Evolutionary conservation across 1,284 basidiomycete genomes (phyloP).

Genomic region (Ganoderma meredithae): DNA sequence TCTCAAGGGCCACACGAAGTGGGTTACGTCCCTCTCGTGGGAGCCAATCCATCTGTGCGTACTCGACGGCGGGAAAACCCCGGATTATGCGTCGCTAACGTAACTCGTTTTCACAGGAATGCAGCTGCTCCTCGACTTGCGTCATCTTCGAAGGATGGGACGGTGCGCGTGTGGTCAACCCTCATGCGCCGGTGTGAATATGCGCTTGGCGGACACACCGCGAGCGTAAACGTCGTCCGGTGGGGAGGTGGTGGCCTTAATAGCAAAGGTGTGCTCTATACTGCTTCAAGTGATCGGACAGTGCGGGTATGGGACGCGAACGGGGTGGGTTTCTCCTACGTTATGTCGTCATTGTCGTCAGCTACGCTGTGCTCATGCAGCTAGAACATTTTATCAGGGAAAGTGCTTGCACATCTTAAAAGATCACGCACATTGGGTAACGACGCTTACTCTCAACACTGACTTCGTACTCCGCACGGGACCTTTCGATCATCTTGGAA

Average conservation of each 20-base stretch:
- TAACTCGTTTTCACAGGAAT: slow-evolving; percentile 56
- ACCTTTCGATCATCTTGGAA: slow-evolving; percentile 90
- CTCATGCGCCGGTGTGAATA: slow-evolving; percentile 80
- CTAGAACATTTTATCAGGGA: slow-evolving; percentile 52
- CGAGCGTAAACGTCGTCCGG: slow-evolving; percentile 93
- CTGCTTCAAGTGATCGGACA: slow-evolving; percentile 93
- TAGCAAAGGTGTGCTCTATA: slow-evolving; percentile 86
- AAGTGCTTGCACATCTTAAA: slow-evolving; percentile 78
- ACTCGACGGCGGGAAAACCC: background rate
- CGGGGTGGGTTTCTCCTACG: slow-evolving; percentile 53
- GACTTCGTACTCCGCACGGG: slow-evolving; percentile 96
- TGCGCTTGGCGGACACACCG: slow-evolving; percentile 92
- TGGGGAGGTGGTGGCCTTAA: slow-evolving; percentile 87
- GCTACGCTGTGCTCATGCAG: slow-evolving; percentile 7
- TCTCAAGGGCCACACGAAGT: slow-evolving; percentile 93
- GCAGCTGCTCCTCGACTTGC: slow-evolving; percentile 84
- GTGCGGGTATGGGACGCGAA: slow-evolving; percentile 95
- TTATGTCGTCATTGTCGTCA: background rate
- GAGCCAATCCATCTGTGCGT: slow-evolving; percentile 92
- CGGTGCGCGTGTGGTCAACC: slow-evolving; percentile 93
- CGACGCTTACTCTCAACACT: slow-evolving; percentile 93
- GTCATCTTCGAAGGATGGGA: slow-evolving; percentile 95
- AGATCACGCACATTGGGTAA: slow-evolving; percentile 99
- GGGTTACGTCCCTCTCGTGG: slow-evolving; percentile 97
- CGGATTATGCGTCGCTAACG: slow-evolving; percentile 9